Evolutionary conservation across 371 early-diverging fungal species (phyloP).

Genomic region (Mucor saturninus): DNA sequence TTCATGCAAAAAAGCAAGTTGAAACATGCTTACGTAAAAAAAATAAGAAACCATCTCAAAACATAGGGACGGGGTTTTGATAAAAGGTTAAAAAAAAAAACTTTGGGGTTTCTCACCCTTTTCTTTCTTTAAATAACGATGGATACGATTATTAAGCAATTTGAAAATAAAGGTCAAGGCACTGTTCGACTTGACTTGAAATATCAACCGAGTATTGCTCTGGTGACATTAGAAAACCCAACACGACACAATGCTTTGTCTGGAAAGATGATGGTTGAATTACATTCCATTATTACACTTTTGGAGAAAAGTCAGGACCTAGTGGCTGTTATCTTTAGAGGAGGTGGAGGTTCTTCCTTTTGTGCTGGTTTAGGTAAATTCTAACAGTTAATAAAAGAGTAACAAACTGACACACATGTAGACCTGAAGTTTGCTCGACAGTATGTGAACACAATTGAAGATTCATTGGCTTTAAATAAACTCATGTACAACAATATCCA

Average conservation of each 20-base stretch:
- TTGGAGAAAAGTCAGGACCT: slow-evolving; percentile 42
- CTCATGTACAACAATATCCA: slow-evolving; percentile 69
- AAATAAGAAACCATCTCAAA: no score
- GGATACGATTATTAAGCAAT: slow-evolving; percentile 10
- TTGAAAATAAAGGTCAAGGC: slow-evolving; percentile 44
- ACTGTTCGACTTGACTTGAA: slow-evolving; percentile 42
- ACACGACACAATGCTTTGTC: slow-evolving; percentile 67
- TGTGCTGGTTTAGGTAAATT: slow-evolving; percentile 69
- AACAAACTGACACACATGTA: slow-evolving; percentile 6
- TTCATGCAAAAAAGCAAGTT: no score
- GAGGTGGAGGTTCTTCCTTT: slow-evolving; percentile 56
- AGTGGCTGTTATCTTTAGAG: slow-evolving; percentile 61
- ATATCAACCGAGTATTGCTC: slow-evolving; percentile 53
- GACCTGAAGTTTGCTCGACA: slow-evolving; percentile 61
- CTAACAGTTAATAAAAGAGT: not conserved
- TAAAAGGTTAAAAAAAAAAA: no score
- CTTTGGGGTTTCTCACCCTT: no score
- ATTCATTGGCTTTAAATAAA: slow-evolving; percentile 53
- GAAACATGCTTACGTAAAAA: no score
- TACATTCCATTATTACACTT: slow-evolving; percentile 57
- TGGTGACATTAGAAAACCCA: slow-evolving; percentile 58
- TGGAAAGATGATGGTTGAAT: slow-evolving; percentile 75
- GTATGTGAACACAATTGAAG: slow-evolving; percentile 47
- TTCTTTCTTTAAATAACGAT: not conserved
- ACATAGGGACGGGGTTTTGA: no score